Base-by-base conservation (phyloP, 106 monocot species). In the Posidonia australis region DNA sequence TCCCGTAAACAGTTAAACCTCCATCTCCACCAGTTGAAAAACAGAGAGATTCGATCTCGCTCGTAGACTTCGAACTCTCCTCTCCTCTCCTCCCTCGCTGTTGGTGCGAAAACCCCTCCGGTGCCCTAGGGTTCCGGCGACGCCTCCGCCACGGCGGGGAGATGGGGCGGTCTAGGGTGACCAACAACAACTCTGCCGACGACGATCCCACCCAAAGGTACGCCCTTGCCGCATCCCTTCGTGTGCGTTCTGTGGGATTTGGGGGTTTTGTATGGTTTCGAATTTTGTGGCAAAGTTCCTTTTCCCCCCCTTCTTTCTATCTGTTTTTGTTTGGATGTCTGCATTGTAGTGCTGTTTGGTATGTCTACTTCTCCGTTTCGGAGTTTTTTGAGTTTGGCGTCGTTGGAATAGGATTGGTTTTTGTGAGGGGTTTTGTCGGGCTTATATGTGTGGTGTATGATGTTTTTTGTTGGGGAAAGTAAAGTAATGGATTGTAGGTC, bases 121-220 rank as follows among this genome's bases (percentile, higher is more conserved):
- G 9, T 28, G 26, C 11, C 16, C 28, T 58, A 58, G 58, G 58
- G 58, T 31, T 58, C 27, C 30, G 58, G 18, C 58, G 28, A 29
- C 28, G 5, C 13, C 20, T 26, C 24, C 24, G 23, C 24, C 11
- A 24, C 13, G 54, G 20, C 3, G 17, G 58, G 0, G 6, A 58
- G 26, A 72, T 72, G 72, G 72, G 72, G 52, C 72, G 72, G 18
- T 72, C 63, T 0, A 63, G 72, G 16, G 72, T 31, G 7, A 64
- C 19, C 5, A 0, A 51, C 42, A 72, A 46, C 54, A 26, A 51
- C 45, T n/a, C n/a, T n/a, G 42, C 72, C 55, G 66, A 66, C 32
- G 72, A 72, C 30, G 72, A 72, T 42, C 54, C 53, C 53, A 26
- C 27, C 14, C 64, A 64, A 13, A 51, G 72, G 72, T 72, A 26